Evolutionary conservation across 345 rosid species (phyloP).

Genomic region (Brassica incana): DNA sequence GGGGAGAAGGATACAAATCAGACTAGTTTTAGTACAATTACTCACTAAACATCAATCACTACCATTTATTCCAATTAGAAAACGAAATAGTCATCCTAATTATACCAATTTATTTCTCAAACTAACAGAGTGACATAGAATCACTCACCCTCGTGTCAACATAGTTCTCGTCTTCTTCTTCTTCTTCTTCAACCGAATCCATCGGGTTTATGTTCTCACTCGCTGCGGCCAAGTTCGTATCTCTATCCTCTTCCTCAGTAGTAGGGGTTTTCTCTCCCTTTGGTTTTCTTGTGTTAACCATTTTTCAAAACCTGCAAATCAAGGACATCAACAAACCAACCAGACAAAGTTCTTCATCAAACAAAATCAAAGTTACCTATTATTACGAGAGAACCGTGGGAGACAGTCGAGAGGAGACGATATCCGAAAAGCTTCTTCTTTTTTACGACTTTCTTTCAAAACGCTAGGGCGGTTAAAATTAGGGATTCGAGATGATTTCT

Average conservation of each 20-base stretch:
- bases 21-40: not conserved
- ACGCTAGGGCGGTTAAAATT: not conserved
- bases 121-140: not conserved
- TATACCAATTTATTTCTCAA: not conserved
- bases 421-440: not conserved
- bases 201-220: too few species aligned
- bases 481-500: not conserved
- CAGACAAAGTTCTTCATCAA: not conserved
- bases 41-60: not conserved
- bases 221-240: too few species aligned
- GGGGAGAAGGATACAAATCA: not conserved
- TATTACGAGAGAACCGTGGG: not conserved
- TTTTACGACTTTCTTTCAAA: not conserved
- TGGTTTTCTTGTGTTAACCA: not conserved
- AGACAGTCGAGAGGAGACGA: not conserved
- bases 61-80: not conserved
- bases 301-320: not conserved
- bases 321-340: not conserved
- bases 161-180: too few species aligned
- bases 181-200: not conserved
- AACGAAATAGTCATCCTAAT: not conserved
- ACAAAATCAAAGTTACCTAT: too few species aligned
- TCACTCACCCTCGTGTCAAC: not conserved
- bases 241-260: too few species aligned
- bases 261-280: not conserved